Evolutionary conservation across 2,329 filamentous ascomycete genomes (phyloP).

Genomic region (Aspergillus aculeatus): DNA sequence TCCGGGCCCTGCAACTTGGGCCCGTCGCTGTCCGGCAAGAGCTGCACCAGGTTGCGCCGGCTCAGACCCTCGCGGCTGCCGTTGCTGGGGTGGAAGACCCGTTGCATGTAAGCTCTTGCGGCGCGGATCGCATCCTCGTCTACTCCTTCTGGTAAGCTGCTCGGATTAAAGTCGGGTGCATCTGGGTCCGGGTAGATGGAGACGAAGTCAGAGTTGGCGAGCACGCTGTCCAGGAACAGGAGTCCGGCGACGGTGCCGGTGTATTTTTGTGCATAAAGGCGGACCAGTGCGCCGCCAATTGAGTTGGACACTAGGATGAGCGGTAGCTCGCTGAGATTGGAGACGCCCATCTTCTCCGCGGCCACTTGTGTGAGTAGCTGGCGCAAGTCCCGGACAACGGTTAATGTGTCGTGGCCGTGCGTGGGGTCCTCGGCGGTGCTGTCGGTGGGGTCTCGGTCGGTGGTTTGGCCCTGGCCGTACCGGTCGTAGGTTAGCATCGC

Average conservation of each 20-base stretch:
- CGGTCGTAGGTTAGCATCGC: slow-evolving; percentile 57
- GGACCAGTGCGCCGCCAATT: slow-evolving; percentile 53
- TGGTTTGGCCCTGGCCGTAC: slow-evolving; percentile 55
- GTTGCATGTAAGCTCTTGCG: slow-evolving; percentile 33
- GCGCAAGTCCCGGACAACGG: slow-evolving; percentile 35
- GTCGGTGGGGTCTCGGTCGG: slow-evolving; percentile 46
- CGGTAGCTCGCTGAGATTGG: slow-evolving; percentile 22
- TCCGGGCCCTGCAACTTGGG: slow-evolving; percentile 42
- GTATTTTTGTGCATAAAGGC: slow-evolving; percentile 52
- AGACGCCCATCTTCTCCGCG: slow-evolving; percentile 27
- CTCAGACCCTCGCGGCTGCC: slow-evolving; percentile 53
- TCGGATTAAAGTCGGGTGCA: slow-evolving; percentile 44
- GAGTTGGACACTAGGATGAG: slow-evolving; percentile 52
- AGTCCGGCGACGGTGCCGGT: slow-evolving; percentile 47
- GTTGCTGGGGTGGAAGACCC: slow-evolving; percentile 50
- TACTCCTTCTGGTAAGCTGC: slow-evolving; percentile 43
- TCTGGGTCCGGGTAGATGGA: slow-evolving; percentile 58
- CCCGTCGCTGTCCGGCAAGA: slow-evolving; percentile 47
- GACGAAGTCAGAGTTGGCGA: slow-evolving; percentile 57
- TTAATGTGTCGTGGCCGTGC: neutral
- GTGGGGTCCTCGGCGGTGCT: slow-evolving; percentile 28
- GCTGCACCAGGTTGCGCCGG: slow-evolving; percentile 43
- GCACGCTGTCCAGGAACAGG: slow-evolving; percentile 57
- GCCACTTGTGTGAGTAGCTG: slow-evolving; percentile 45
- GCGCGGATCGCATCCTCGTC: slow-evolving; percentile 33